phyloP scores from a whole-genome alignment of 148 eudicot species.

The Heliosperma pusillum region DNA sequence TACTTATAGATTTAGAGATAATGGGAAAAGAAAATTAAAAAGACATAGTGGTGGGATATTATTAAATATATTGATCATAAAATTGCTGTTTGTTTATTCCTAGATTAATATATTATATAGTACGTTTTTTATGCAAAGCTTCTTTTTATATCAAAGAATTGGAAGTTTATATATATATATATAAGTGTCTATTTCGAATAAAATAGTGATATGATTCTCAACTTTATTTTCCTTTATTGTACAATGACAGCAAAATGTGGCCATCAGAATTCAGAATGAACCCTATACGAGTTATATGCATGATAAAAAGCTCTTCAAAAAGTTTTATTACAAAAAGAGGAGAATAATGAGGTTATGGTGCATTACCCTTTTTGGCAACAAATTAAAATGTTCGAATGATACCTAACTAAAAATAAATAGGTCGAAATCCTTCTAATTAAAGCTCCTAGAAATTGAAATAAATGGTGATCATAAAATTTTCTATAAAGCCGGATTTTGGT shows the following conservation, averaged over 20 bases:
- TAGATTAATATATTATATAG: slow-evolving; percentile 1
- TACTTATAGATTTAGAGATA: too few species aligned
- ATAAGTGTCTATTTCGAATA: slow-evolving; percentile 26
- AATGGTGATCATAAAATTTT: too few species aligned
- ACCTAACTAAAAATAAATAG: neutral
- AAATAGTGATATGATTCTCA: slow-evolving; percentile 20
- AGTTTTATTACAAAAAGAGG: slow-evolving; percentile 3
- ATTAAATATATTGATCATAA: slow-evolving; percentile 2
- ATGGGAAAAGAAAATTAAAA: too few species aligned
- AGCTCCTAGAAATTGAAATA: slow-evolving; percentile 4
- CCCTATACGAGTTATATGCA: slow-evolving; percentile 16
- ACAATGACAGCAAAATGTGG: slow-evolving; percentile 19
- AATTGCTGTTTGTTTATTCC: slow-evolving; percentile 11
- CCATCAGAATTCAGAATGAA: slow-evolving; percentile 12
- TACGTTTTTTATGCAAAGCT: slow-evolving; percentile 14
- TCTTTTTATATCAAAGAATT: slow-evolving; percentile 8
- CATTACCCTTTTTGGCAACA: slow-evolving; percentile 19
- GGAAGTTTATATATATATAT: neutral
- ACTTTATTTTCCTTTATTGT: neutral
- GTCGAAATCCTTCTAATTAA: neutral
- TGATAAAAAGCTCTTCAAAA: slow-evolving; percentile 14
- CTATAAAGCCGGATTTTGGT: too few species aligned
- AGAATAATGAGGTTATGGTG: slow-evolving; percentile 15
- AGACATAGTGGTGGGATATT: too few species aligned
- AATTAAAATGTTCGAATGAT: slow-evolving; percentile 7